Evolutionary conservation across 192 early-diverging fungal genomes (phyloP), one percentile per base, ranked within the genome.

Genomic region (Chytriomyces sp.): DNA sequence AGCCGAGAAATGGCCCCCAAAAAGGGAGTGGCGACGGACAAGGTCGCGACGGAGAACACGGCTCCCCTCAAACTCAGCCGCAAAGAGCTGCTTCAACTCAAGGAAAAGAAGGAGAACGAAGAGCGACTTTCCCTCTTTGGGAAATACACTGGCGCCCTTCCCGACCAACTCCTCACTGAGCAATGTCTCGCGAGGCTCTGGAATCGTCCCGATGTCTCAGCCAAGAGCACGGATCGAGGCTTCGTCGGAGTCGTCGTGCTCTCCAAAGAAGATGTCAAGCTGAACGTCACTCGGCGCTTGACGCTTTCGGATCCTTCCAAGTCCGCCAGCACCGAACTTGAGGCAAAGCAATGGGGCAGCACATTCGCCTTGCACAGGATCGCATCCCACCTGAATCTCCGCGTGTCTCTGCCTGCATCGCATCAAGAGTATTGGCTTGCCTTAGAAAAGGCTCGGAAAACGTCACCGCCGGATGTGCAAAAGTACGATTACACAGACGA

Each of bases 81-180:
- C 3, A 22, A 55, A 3, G 28, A 67, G 34, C 37, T 59, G 68
- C 68, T 54, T 25, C 36, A 38, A 32, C 56, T 38, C 2, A 40
- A 54, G 33, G 71, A 37, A 12, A 25, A 19, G 6, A 54, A 25
- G 8, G 56, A 36, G 44, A 56, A 25, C 1, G 63, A 31, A 44
- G 63, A 65, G n/a, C 5, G 56, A 37, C 39, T 37, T 26, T 4
- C 53, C 59, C 52, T 80, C 28, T 94, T 94, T 76, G 89, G 85
- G 30, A 86, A 85, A 31, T 95, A 92, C 92, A 95, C 92, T 0
- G 93, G 93, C 55, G 93, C 93, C 58, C 90, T 90, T 0, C 92
- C 92, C 1, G 26, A 58, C 12, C 56, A 58, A 26, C 56, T 93
- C 2, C 80, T 96, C 2, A 82, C 93, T 73, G 94, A 94, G 68